Base-by-base conservation (phyloP, 1,139 yeast species). In the Debaryomycetaceae sp. region DNA sequence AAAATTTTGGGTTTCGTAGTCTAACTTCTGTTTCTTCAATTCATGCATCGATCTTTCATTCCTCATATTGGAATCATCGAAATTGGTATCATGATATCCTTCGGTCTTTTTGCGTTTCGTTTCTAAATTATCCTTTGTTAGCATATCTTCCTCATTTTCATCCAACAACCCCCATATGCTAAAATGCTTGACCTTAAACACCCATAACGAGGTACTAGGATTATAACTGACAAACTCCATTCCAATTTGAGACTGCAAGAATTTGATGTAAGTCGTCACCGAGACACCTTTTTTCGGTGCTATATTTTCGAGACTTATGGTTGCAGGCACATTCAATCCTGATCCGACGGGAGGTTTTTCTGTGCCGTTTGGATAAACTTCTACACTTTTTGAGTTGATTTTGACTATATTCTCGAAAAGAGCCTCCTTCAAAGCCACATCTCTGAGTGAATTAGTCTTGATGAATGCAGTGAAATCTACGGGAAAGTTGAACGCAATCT, bases 91-190 rank as follows among this genome's bases (percentile, higher is more conserved):
- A 8, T 51, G 52, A 44, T 65, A 68, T 34, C 57, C 53, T 7
- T 49, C 58, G 35, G 68, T 69, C 31, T 65, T 75, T 42, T 58
- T 57, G 37, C 68, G 57, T 42, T 69, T 67, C 52, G 65, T 47
- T 11, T 54, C 60, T 13, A 55, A 44, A 36, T 58, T 47, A 45
- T 56, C 59, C 47, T 65, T 63, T 44, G 55, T 42, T 38, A 66
- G 66, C 34, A 76, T 76, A 35, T 80, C 81, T 6, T 73, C 79
- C 46, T 81, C 84, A 38, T 78, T 82, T 24, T 82, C 87, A 47
- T 84, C 90, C 20, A 84, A 76, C 40, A 93, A 67, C 4, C 98
- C 98, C 97, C 97, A 93, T 6, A 86, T 79, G 67, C 97, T 89
- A 58, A 93, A 93, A 68, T 93, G 99, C 51, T 86, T 83, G 1